These are phyloP conservation scores for Phanerodontia chrysosporium DNA, from an alignment of 768 basidiomycete species.

Conservation along the genomic window DNA sequence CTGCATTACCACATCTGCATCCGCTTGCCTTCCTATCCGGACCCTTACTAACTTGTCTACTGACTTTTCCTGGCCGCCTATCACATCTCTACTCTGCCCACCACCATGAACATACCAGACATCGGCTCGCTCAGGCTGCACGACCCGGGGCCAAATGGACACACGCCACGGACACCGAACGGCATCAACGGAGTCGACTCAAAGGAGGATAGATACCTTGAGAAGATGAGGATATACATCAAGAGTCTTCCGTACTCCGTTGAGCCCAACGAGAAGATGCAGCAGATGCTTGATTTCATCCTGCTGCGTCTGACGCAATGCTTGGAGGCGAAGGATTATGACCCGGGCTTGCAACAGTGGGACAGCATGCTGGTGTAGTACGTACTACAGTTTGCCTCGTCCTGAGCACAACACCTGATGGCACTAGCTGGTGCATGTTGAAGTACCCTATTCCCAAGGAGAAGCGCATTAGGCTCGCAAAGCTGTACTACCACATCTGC, in stretches of 20 bases:
- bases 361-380: constrained; percentile 72
- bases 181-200: constrained; percentile 30
- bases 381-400: constrained; percentile 27
- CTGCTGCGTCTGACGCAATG: constrained; percentile 65
- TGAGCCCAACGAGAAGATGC: constrained; percentile 73
- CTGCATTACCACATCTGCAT: neutral
- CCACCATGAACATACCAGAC: constrained; percentile 41
- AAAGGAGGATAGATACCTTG: constrained; percentile 44
- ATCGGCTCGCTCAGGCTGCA: constrained; percentile 41
- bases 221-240: constrained; percentile 61
- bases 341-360: constrained; percentile 77
- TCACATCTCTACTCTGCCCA: constrained; percentile 7
- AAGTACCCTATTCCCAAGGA: constrained; percentile 86
- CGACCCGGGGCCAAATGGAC: constrained; percentile 27
- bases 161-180: constrained; percentile 13
- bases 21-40: neutral
- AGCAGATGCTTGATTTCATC: constrained; percentile 71
- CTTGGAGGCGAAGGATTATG: constrained; percentile 77
- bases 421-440: constrained; percentile 68
- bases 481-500: constrained; percentile 74
- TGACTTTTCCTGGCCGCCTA: neutral
- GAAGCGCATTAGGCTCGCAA: constrained; percentile 67
- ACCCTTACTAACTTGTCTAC: neutral
- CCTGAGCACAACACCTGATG: constrained; percentile 13
- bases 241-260: constrained; percentile 70